These are phyloP conservation scores for Gossypium rotundifolium DNA, from an alignment of 345 rosid species.

Conservation along the genomic window DNA sequence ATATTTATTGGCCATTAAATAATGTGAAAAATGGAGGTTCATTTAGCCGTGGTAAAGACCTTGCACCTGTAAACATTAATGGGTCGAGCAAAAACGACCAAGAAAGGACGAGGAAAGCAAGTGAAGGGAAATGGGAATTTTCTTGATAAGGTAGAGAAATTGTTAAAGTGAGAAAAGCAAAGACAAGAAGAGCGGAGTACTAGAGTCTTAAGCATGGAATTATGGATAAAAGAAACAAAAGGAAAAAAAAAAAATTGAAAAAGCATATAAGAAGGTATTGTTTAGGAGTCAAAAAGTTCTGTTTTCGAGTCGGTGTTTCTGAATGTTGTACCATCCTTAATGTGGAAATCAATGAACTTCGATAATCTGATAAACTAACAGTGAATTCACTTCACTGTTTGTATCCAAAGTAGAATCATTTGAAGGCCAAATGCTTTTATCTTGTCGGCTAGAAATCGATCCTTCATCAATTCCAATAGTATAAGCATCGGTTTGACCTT, in stretches of 20 bases:
- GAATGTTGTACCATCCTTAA: conserved; percentile 18
- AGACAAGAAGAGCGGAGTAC: conserved; percentile 19
- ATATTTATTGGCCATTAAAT: too few species aligned
- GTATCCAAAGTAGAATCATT: conserved; percentile 22
- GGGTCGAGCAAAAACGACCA: conserved; percentile 22
- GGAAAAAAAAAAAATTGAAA: too few species aligned
- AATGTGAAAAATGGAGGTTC: not conserved
- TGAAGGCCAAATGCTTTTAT: conserved; percentile 9
- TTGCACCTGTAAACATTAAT: conserved; percentile 24
- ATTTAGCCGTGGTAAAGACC: conserved; percentile 41
- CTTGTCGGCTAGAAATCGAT: not conserved
- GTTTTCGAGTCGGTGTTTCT: not conserved
- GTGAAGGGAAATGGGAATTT: conserved; percentile 13
- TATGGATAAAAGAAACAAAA: not conserved
- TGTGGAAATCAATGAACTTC: conserved; percentile 24
- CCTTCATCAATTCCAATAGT: conserved; percentile 20
- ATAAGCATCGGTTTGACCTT: conserved; percentile 14
- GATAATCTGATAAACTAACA: conserved; percentile 24
- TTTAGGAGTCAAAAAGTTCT: conserved; percentile 32
- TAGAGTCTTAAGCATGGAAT: conserved; percentile 25
- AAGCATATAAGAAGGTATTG: not conserved
- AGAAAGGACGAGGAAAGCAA: conserved; percentile 13
- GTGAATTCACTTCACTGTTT: conserved; percentile 12
- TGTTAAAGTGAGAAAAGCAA: conserved; percentile 21
- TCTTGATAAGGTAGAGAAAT: conserved; percentile 15